phyloP scores from a whole-genome alignment of 257 asterid species.

The Solanum lycopersicoides region DNA sequence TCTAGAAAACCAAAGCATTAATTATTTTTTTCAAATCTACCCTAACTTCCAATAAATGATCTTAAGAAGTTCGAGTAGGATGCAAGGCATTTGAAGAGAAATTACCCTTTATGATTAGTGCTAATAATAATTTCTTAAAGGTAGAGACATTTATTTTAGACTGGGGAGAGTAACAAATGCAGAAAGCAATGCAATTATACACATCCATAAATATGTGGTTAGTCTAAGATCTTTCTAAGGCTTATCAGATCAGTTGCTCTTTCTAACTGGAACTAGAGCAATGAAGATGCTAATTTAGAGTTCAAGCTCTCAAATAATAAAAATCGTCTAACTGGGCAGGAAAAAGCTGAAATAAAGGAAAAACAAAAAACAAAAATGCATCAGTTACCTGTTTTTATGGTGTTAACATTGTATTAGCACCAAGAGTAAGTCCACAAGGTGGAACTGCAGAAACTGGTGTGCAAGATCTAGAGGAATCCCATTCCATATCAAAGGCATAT shows the following conservation, averaged over 20 bases:
- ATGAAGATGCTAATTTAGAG: neutral
- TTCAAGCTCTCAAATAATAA: neutral
- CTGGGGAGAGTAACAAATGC: neutral
- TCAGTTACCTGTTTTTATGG: constrained; percentile 29
- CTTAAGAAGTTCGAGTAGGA: neutral
- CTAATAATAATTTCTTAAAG: neutral
- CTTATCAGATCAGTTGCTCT: neutral
- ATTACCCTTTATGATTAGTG: neutral
- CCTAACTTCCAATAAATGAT: neutral
- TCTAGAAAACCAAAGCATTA: neutral
- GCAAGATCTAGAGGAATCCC: constrained; percentile 25
- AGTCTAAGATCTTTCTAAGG: neutral
- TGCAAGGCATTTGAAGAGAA: neutral
- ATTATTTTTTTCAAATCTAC: neutral
- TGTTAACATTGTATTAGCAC: constrained; percentile 22
- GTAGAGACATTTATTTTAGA: neutral
- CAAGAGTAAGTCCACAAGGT: constrained; percentile 14
- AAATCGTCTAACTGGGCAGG: neutral
- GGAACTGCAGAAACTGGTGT: constrained; percentile 30
- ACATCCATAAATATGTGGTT: neutral
- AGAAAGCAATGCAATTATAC: neutral
- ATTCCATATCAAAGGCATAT: constrained; percentile 49
- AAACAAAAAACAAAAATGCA: neutral
- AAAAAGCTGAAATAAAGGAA: neutral
- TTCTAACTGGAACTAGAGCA: neutral